phyloP scores from a whole-genome alignment of 441 rosid species.

The Populus hybrid region DNA sequence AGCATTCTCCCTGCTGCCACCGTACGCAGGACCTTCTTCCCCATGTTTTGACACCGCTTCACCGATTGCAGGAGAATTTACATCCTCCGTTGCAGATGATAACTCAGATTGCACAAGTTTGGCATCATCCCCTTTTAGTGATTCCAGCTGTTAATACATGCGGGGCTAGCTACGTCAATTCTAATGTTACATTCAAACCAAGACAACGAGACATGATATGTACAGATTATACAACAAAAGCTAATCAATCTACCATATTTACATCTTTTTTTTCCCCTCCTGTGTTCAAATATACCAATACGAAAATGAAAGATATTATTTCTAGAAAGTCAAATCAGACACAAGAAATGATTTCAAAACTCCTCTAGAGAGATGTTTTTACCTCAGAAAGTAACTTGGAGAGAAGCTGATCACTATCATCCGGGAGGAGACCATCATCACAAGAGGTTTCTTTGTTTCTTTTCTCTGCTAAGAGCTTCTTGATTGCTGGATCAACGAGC shows the following conservation, averaged over 20 bases:
- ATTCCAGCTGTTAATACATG: conserved; percentile 38
- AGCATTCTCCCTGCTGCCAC: conserved; percentile 2
- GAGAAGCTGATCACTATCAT: conserved; percentile 23
- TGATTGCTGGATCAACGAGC: conserved; percentile 31
- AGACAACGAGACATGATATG: neutral
- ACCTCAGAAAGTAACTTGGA: conserved; percentile 49
- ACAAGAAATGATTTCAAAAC: neutral
- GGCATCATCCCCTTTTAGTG: conserved; percentile 23
- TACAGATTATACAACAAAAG: neutral
- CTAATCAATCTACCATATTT: neutral
- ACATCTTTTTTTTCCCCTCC: neutral
- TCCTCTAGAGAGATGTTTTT: neutral
- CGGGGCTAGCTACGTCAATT: neutral
- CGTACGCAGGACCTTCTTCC: neutral
- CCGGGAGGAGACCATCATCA: neutral
- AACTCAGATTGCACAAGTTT: conserved; percentile 4
- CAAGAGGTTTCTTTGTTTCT: conserved; percentile 13
- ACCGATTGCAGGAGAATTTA: conserved; percentile 8
- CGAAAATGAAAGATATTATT: neutral
- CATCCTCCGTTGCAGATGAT: neutral
- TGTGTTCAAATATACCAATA: neutral
- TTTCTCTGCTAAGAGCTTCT: conserved; percentile 32
- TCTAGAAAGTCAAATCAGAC: neutral
- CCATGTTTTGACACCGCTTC: conserved; percentile 9
- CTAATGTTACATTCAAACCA: neutral